Evolutionary conservation across 139 green algal species (phyloP).

Genomic region (Chlorella sorokiniana): DNA sequence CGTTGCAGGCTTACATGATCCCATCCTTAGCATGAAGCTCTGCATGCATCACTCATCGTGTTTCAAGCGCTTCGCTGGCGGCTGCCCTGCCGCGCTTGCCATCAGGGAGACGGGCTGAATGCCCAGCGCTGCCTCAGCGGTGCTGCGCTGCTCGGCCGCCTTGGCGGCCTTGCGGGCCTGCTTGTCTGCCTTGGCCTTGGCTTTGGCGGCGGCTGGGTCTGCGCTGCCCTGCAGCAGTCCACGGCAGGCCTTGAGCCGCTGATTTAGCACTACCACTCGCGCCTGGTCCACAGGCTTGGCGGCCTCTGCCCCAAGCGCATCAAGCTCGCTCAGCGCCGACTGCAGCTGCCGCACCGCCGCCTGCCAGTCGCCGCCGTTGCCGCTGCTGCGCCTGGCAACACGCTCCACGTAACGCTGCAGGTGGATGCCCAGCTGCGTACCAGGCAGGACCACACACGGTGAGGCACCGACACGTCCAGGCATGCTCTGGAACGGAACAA

Average conservation of each 20-base stretch:
- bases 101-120: neutral
- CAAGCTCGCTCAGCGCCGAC: conserved; percentile 12
- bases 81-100: conserved; percentile 2
- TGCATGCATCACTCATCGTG: neutral
- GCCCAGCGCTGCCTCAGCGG: conserved; percentile 13
- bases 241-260: conserved; percentile 31
- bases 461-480: neutral
- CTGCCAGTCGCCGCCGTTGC: neutral
- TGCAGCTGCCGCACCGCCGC: conserved; percentile 3
- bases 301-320: conserved; percentile 22
- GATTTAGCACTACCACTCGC: conserved; percentile 1
- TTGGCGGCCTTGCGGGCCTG: conserved; percentile 22
- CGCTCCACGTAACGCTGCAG: neutral
- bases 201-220: conserved; percentile 1
- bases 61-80: neutral
- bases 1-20: too few species aligned
- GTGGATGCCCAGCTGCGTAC: conserved; percentile 18
- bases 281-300: conserved; percentile 6
- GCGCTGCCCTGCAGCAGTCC: neutral
- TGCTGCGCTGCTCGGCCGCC: neutral
- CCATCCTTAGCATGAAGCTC: too few species aligned
- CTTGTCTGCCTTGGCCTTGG: conserved; percentile 29
- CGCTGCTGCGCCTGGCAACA: conserved; percentile 1
- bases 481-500: neutral
- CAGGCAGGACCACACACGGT: neutral